Conservation (phyloP, 768 basidiomycete genomes). For the Glaciozyma antarctica region DNA sequence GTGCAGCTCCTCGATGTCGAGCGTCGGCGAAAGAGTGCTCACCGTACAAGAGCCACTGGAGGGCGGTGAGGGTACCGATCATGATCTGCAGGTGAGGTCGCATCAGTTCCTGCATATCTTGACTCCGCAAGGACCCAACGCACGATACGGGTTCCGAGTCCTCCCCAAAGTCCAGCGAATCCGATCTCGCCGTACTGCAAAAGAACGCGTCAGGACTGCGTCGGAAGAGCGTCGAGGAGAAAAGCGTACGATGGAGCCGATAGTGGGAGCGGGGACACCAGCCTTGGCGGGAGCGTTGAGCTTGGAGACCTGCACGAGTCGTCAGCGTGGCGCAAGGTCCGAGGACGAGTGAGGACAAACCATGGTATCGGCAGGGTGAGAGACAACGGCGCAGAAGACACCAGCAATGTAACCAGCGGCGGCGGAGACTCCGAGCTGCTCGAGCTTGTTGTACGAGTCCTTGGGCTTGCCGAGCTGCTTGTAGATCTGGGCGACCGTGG, state of each 20-base stretch:
- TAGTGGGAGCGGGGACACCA: conserved; percentile 31
- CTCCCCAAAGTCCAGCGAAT: conserved; percentile 41
- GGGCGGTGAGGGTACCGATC: conserved; percentile 45
- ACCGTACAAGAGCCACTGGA: conserved; percentile 65
- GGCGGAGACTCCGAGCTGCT: conserved; percentile 36
- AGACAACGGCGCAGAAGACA: conserved; percentile 36
- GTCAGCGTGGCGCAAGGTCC: not conserved
- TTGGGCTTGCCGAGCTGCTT: conserved; percentile 31
- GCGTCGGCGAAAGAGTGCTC: conserved; percentile 56
- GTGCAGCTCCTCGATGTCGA: not conserved
- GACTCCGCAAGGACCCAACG: conserved; percentile 45
- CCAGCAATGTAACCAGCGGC: conserved; percentile 35
- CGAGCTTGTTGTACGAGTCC: conserved; percentile 34
- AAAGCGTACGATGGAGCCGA: conserved; percentile 18
- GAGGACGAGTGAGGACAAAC: conserved; percentile 11
- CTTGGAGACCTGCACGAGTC: conserved; percentile 4
- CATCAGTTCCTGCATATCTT: not conserved
- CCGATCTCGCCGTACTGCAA: conserved; percentile 34
- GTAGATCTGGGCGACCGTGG: conserved; percentile 35
- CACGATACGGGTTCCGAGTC: conserved; percentile 69
- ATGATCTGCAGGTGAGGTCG: conserved; percentile 1
- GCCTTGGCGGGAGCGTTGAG: conserved; percentile 35
- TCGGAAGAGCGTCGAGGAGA: not conserved
- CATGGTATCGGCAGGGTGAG: conserved; percentile 36
- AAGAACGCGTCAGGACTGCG: not conserved